phyloP scores from a whole-genome alignment of 805 yeast species.

The Metschnikowia drakensbergensis region DNA sequence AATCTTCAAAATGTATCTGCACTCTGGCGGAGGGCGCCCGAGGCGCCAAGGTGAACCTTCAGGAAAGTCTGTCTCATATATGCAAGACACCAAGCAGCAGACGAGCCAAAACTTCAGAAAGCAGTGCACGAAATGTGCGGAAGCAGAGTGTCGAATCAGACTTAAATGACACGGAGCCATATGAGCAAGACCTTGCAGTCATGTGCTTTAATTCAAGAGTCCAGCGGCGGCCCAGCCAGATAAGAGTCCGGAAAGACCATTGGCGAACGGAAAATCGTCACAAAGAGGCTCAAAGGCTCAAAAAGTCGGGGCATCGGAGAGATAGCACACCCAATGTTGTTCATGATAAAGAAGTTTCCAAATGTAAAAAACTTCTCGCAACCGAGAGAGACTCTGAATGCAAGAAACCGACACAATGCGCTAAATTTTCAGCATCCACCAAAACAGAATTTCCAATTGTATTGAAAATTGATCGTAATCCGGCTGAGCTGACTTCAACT shows the following conservation, averaged over 20 bases:
- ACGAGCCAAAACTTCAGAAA: neutral
- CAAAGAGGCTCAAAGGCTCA: neutral
- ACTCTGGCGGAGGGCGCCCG: neutral
- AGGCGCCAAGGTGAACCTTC: constrained; percentile 1
- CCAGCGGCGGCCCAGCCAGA: neutral
- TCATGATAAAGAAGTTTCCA: neutral
- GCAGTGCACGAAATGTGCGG: neutral
- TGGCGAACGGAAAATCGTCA: neutral
- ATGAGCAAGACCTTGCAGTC: neutral
- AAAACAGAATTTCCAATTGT: too few relatives aligned
- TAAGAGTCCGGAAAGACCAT: constrained; percentile 2
- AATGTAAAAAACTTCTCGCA: too few relatives aligned
- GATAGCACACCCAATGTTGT: neutral
- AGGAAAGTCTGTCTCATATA: neutral
- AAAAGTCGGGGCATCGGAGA: neutral
- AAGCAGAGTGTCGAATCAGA: neutral
- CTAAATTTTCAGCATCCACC: too few relatives aligned
- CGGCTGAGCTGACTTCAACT: too few relatives aligned
- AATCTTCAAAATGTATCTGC: too few relatives aligned
- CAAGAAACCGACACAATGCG: too few relatives aligned
- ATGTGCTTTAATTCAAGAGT: neutral
- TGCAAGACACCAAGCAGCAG: constrained; percentile 1
- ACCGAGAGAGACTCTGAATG: too few relatives aligned
- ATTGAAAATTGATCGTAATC: too few relatives aligned
- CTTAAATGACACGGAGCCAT: neutral